Base-by-base conservation (phyloP, 495 filamentous ascomycete genomes). In the Tuber umbilicatum region DNA sequence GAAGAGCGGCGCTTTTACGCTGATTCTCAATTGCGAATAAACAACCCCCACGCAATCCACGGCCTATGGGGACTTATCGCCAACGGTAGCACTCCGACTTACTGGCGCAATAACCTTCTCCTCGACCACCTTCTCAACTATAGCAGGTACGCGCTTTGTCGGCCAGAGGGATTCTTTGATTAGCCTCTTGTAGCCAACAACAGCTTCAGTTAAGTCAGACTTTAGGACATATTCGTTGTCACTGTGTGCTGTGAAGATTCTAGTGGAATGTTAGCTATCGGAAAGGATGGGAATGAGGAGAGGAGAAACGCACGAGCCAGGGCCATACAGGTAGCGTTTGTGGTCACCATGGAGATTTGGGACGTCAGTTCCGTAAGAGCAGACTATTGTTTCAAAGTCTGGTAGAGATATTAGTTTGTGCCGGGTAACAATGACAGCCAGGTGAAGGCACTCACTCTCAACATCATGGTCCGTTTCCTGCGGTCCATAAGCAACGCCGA, bases 351-450 rank as follows among this genome's bases (percentile, higher is more conserved):
- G 77, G 67, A 98, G 81, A 74, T 93, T 90, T 1, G 92, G 91
- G 43, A 97, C 90, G 83, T 98, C 94, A 16, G 94, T 98, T 5
- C 94, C 94, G 81, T 97, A 98, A 75, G 96, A 97, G 4, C 93
- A 92, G 1, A 91, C 89, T 17, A 89, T 89, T 0, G 89, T 89
- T 42, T 94, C 88, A 74, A 97, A 97, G 0, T 93, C 87, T 88
- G 38, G 27, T 75, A 31, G 67, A 47, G 23, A n/a, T 64, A 37
- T 77, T n/a, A 73, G 45, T 21, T n/a, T 37, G n/a, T 71, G 42
- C 41, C 37, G 40, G 12, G 2, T 67, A 71, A 31, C 14, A 69
- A 6, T 21, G 10, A 45, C 27, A 39, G 42, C 7, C 9, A 55
- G 43, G 60, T 41, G 9, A 17, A 67, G 19, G 45, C 7, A 64